Conservation (phyloP, 805 yeast genomes). For the Kluyveromyces siamensis region DNA sequence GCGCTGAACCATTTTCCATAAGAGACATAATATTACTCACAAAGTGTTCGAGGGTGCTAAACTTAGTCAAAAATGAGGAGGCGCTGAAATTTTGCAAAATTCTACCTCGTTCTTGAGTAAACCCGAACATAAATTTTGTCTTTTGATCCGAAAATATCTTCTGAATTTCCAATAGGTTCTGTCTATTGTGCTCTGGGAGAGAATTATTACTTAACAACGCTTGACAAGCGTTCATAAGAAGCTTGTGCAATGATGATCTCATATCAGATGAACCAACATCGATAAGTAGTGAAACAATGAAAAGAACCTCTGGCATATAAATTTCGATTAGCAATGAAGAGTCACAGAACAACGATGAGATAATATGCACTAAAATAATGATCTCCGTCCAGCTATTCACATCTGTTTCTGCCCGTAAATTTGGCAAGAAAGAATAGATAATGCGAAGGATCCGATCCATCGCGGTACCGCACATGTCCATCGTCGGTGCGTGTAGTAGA, state of each 20-base stretch:
- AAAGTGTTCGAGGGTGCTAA: constrained; percentile 44
- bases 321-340: constrained; percentile 50
- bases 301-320: constrained; percentile 64
- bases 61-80: constrained; percentile 31
- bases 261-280: constrained; percentile 46
- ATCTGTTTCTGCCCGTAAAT: constrained; percentile 32
- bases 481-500: constrained; percentile 57
- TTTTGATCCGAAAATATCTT: constrained; percentile 44
- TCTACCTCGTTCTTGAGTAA: constrained; percentile 44
- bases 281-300: constrained; percentile 50
- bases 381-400: constrained; percentile 62
- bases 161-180: constrained; percentile 38
- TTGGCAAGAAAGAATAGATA: constrained; percentile 41
- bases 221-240: constrained; percentile 60
- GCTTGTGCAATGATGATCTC: constrained; percentile 50
- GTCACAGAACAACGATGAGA: constrained; percentile 63
- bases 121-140: constrained; percentile 59
- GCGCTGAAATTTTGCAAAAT: constrained; percentile 27
- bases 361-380: constrained; percentile 53
- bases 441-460: constrained; percentile 47
- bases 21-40: constrained; percentile 47
- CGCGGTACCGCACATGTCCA: constrained; percentile 62
- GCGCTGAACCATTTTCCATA: constrained; percentile 38
- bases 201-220: constrained; percentile 52
- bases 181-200: constrained; percentile 33